Conservation (phyloP, 2,329 filamentous ascomycete species). For the Claviceps monticola region DNA sequence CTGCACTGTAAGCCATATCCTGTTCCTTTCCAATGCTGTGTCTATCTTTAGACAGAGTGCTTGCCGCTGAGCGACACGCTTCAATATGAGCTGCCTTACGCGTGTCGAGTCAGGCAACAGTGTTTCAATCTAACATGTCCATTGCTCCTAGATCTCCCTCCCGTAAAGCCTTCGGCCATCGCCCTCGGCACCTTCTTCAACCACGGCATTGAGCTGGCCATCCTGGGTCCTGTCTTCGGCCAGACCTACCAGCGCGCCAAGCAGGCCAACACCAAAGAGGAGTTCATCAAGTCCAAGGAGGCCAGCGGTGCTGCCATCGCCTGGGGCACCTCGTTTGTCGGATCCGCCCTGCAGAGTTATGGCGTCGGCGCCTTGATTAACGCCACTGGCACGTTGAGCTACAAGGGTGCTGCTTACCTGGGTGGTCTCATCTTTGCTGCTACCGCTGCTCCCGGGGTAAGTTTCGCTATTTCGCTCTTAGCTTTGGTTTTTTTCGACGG, state of each 20-base stretch:
- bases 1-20: slow-evolving; percentile 36
- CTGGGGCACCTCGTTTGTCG: slow-evolving; percentile 81
- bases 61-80: background rate
- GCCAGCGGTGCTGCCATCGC: slow-evolving; percentile 74
- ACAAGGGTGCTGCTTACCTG: slow-evolving; percentile 94
- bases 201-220: slow-evolving; percentile 77
- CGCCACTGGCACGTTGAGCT: slow-evolving; percentile 84
- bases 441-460: slow-evolving; percentile 72
- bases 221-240: slow-evolving; percentile 82
- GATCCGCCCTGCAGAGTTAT: slow-evolving; percentile 79
- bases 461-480: slow-evolving; percentile 11
- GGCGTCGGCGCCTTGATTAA: slow-evolving; percentile 86
- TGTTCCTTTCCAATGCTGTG: background rate
- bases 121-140: background rate
- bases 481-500: background rate
- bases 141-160: slow-evolving; percentile 36
- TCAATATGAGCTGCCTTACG: background rate
- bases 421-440: slow-evolving; percentile 85
- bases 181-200: slow-evolving; percentile 93
- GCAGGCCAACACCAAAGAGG: slow-evolving; percentile 84
- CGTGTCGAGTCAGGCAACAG: background rate
- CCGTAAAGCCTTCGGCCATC: slow-evolving; percentile 96
- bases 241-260: slow-evolving; percentile 90
- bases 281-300: slow-evolving; percentile 91
- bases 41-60: background rate